These are phyloP conservation scores for Fraxinus americana DNA, from an alignment of 257 asterid species.

Conservation along the genomic window DNA sequence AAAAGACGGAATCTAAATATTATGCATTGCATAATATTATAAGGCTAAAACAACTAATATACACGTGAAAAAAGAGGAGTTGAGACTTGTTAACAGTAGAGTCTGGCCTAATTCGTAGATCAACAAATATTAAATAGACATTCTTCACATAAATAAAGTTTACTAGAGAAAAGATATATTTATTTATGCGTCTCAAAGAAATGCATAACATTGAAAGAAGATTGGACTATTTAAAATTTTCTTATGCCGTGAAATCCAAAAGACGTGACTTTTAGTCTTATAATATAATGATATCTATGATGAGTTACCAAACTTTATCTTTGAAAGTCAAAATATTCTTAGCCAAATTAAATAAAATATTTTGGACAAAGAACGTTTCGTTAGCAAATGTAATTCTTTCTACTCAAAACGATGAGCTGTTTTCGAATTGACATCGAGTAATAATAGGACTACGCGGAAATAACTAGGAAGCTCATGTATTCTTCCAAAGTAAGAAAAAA, in stretches of 20 bases:
- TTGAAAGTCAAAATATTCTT: not conserved
- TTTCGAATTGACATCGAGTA: not conserved
- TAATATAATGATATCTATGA: not conserved
- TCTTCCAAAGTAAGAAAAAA: not conserved
- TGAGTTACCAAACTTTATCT: constrained; percentile 6
- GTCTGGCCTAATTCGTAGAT: too few species aligned
- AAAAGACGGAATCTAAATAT: too few species aligned
- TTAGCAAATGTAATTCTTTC: not conserved
- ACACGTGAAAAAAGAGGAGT: too few species aligned
- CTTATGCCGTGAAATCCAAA: not conserved
- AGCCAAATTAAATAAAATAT: not conserved
- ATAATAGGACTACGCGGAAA: not conserved
- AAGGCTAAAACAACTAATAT: too few species aligned
- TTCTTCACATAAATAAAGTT: too few species aligned
- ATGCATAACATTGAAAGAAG: not conserved
- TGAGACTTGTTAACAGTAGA: too few species aligned
- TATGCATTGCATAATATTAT: too few species aligned
- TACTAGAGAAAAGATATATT: too few species aligned
- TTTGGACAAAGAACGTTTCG: too few species aligned
- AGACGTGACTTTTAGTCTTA: not conserved
- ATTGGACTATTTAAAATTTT: not conserved
- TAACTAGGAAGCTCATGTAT: not conserved
- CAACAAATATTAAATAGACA: too few species aligned
- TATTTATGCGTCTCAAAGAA: not conserved
- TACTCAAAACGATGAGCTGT: not conserved